Percentiles rank a stretch among this genome's conserved stretches.
Evolutionary conservation across 2,329 filamentous ascomycete genomes (phyloP).

Genomic region (Chlorencoelia australis): DNA sequence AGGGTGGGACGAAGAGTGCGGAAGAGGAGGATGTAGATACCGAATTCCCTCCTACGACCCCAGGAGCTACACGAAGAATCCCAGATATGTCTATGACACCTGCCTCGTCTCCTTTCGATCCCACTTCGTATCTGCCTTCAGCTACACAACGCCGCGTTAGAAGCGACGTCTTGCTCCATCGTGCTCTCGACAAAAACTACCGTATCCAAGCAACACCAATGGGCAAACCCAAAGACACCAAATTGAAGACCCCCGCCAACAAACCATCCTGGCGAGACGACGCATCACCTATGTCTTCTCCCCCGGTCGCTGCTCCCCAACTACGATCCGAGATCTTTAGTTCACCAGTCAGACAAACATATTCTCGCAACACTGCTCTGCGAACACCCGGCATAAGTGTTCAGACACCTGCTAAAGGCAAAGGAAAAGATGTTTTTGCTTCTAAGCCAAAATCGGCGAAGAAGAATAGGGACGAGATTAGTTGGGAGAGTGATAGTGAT

Average conservation of each 20-base stretch:
- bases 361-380: slow-evolving; percentile 33
- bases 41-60: slow-evolving; percentile 27
- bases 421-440: slow-evolving; percentile 40
- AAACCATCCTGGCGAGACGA: slow-evolving; percentile 26
- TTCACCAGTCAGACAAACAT: slow-evolving; percentile 49
- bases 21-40: slow-evolving; percentile 33
- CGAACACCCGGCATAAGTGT: slow-evolving; percentile 79
- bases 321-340: slow-evolving; percentile 79
- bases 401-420: slow-evolving; percentile 56
- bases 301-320: slow-evolving; percentile 71
- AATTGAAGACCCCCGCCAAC: slow-evolving; percentile 19
- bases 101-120: slow-evolving; percentile 45
- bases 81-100: slow-evolving; percentile 57
- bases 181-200: slow-evolving; percentile 91
- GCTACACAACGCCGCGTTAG: slow-evolving; percentile 14
- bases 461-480: slow-evolving; percentile 42
- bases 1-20: slow-evolving; percentile 28
- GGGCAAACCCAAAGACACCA: slow-evolving; percentile 27
- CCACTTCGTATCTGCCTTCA: slow-evolving; percentile 32
- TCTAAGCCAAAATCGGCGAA: slow-evolving; percentile 19
- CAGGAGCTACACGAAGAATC: slow-evolving; percentile 34
- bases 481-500: slow-evolving; percentile 60
- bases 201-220: slow-evolving; percentile 87
- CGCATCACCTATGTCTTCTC: slow-evolving; percentile 48
- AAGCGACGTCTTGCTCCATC: slow-evolving; percentile 73